Evolutionary conservation across 169 alveolate genomes (phyloP).

Genomic region (Cryptosporidium meleagridis): DNA sequence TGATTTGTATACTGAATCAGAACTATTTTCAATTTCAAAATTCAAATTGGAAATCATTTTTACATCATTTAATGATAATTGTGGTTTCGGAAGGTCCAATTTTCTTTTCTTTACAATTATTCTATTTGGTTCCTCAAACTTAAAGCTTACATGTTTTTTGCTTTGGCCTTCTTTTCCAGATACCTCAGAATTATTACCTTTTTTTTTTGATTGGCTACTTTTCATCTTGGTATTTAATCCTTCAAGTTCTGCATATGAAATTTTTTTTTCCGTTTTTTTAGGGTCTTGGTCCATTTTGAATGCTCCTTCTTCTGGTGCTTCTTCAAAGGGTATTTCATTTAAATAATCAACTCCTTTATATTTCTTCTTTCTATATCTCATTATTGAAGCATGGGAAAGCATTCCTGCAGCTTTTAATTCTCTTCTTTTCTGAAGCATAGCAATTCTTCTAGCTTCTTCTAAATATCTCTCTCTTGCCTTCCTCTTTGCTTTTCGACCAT

Average conservation of each 20-base stretch:
- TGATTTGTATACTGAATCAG: conserved; percentile 13
- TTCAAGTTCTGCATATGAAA: conserved; percentile 73
- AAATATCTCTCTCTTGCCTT: conserved; percentile 97
- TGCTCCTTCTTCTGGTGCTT: conserved; percentile 94
- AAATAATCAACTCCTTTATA: conserved; percentile 93
- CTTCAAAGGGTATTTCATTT: conserved; percentile 94
- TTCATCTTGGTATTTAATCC: not conserved
- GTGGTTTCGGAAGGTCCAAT: conserved; percentile 45
- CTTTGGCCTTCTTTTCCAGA: not conserved
- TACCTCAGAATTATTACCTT: conserved; percentile 8
- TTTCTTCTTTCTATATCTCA: conserved; percentile 85
- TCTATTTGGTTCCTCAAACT: conserved; percentile 48
- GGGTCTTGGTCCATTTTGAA: conserved; percentile 87
- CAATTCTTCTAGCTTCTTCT: conserved; percentile 97
- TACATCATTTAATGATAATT: conserved; percentile 44
- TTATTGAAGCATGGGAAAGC: conserved; percentile 79
- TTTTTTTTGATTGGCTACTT: conserved; percentile 1
- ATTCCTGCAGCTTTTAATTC: conserved; percentile 99
- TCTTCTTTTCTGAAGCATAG: conserved; percentile 95
- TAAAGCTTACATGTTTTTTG: not conserved
- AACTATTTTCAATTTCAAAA: not conserved
- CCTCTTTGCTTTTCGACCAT: conserved; percentile 99
- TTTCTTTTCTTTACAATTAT: conserved; percentile 50
- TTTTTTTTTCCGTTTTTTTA: conserved; percentile 72
- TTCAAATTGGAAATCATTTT: conserved; percentile 22